Base-by-base conservation (phyloP, 1,139 yeast species). In the Suhomyces bribrorum region DNA sequence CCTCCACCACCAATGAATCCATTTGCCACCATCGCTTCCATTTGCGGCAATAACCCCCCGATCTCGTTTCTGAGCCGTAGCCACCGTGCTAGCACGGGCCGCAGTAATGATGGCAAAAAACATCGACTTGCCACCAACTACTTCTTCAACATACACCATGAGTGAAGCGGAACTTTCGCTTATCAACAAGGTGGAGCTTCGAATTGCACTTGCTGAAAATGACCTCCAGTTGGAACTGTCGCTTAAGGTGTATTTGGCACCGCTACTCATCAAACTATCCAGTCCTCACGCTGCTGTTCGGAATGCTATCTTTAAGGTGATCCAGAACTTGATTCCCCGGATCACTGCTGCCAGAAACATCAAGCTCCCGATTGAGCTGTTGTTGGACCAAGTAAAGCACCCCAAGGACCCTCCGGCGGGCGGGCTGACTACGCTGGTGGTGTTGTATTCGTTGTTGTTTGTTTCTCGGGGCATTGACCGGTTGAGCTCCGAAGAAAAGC, bases 111-210 rank as follows among this genome's bases (percentile, higher is more conserved):
- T 20, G 23, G 23, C 23, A 20, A 20, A 20, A 20, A 20, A 20
- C n/a, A n/a, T n/a, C n/a, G n/a, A n/a, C n/a, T n/a, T n/a, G 11
- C 8, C 1, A 20, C 23, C 23, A 20, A 2, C 23, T 8, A 20
- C 8, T 20, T 4, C 23, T n/a, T 8, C 8, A 20, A 20, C 23
- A 2, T 3, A 20, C 4, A 25, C 26, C 27, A 71, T 68, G 74
- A 67, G 74, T 44, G 76, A 70, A 7, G 64, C 71, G 29, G 92
- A 85, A 54, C 62, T 79, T 41, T 67, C 75, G 2, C 64, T 85
- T 42, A 72, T 86, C 31, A 80, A 80, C 54, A 83, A 79, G 54
- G 97, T 88, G 1, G 98, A 92, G 61, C 75, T 92, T 34, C 70
- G 90, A 36, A 72, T 92, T 30, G 94, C 95, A 1, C 65, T 92